phyloP scores from a whole-genome alignment of 306 rosid species.

The Biancaea sappan region DNA sequence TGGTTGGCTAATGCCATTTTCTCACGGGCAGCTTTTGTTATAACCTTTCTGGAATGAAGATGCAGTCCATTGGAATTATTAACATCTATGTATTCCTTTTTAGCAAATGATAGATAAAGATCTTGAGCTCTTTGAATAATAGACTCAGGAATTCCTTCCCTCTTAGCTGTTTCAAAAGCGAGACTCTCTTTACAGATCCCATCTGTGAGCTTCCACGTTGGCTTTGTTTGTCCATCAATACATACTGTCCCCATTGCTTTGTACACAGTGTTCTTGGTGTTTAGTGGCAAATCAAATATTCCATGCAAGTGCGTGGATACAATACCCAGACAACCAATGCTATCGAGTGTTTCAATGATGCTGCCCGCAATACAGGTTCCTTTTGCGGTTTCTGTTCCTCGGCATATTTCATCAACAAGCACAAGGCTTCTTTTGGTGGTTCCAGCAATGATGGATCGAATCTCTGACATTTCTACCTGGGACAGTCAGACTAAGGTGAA shows the following conservation, averaged over 20 bases:
- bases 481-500: conserved; percentile 29
- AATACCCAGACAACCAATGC: conserved; percentile 82
- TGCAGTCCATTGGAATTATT: conserved; percentile 43
- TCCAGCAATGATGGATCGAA: conserved; percentile 74
- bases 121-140: conserved; percentile 80
- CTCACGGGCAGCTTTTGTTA: conserved; percentile 30
- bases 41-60: conserved; percentile 29
- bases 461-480: conserved; percentile 97
- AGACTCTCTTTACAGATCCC: conserved; percentile 95
- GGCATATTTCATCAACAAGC: conserved; percentile 94
- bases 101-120: conserved; percentile 63
- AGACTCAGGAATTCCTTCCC: conserved; percentile 75
- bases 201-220: conserved; percentile 82
- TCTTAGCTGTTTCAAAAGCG: conserved; percentile 94
- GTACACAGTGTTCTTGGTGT: conserved; percentile 58
- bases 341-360: conserved; percentile 79
- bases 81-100: conserved; percentile 39
- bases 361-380: conserved; percentile 99
- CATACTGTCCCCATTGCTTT: conserved; percentile 82
- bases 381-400: conserved; percentile 96
- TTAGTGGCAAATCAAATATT: conserved; percentile 74
- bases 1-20: conserved; percentile 37
- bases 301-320: conserved; percentile 97
- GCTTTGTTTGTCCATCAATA: conserved; percentile 69
- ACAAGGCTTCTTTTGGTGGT: conserved; percentile 82